phyloP scores from a whole-genome alignment of 306 rosid species.

The Fagus sylvatica region DNA sequence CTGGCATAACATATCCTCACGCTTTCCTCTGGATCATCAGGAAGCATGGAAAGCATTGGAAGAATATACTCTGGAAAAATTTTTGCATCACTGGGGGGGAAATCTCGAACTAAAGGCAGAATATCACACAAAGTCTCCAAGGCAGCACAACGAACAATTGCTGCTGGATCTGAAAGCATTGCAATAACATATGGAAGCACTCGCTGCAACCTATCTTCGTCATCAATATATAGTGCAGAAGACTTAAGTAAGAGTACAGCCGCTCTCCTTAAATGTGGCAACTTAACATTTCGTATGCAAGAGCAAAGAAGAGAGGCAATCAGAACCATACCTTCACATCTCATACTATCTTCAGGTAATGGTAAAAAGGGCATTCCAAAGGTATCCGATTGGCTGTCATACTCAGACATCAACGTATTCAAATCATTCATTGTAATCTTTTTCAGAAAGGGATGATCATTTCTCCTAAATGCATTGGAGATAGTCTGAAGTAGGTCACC shows the following conservation, averaged over 20 bases:
- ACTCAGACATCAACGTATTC: slow-evolving; percentile 73
- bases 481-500: slow-evolving; percentile 78
- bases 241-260: slow-evolving; percentile 87
- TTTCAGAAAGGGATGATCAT: slow-evolving; percentile 78
- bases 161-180: slow-evolving; percentile 91
- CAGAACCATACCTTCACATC: slow-evolving; percentile 97
- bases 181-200: slow-evolving; percentile 91
- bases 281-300: slow-evolving; percentile 88
- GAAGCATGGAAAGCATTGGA: slow-evolving; percentile 99
- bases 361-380: slow-evolving; percentile 80
- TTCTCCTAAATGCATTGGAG: slow-evolving; percentile 78
- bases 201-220: slow-evolving; percentile 90
- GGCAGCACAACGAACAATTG: slow-evolving; percentile 97
- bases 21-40: slow-evolving; percentile 98
- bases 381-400: slow-evolving; percentile 91
- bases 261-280: slow-evolving; percentile 88
- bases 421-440: slow-evolving; percentile 72
- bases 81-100: slow-evolving; percentile 98
- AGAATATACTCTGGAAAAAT: slow-evolving; percentile 91
- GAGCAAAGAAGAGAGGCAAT: slow-evolving; percentile 93
- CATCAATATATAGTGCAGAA: slow-evolving; percentile 86
- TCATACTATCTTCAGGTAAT: slow-evolving; percentile 74
- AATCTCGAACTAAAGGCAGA: slow-evolving; percentile 85
- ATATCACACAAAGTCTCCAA: slow-evolving; percentile 91
- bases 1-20: slow-evolving; percentile 97